Percentiles rank a stretch among this genome's conserved stretches.
Conservation (phyloP, 345 rosid genomes). For the Ricinus communis region DNA sequence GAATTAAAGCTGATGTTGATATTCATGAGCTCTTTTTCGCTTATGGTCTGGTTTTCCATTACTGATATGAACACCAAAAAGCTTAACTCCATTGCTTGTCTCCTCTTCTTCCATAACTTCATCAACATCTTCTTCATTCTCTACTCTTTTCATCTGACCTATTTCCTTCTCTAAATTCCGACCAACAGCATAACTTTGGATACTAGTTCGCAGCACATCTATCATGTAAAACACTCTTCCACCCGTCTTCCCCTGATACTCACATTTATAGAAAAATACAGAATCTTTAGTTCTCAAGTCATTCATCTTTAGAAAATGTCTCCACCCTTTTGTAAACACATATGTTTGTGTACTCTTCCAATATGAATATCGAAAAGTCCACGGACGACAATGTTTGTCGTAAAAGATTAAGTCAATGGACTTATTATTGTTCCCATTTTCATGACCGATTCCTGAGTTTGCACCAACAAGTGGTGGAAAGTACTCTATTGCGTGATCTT, state of each 20-base stretch:
- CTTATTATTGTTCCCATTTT: not conserved
- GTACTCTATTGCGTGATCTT: conserved; percentile 20
- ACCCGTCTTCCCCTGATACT: too few species aligned
- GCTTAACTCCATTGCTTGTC: conserved; percentile 7
- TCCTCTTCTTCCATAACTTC: conserved; percentile 1
- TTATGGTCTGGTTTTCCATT: not conserved
- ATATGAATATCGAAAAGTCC: conserved; percentile 28
- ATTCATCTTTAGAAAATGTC: conserved; percentile 26
- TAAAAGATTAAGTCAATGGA: conserved; percentile 15
- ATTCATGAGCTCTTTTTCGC: not conserved
- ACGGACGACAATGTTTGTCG: conserved; percentile 15
- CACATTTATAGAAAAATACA: conserved; percentile 19
- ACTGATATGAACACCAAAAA: conserved; percentile 18
- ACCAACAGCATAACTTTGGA: not conserved
- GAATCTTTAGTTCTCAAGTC: conserved; percentile 17
- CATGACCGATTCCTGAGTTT: not conserved
- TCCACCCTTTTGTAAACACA: conserved; percentile 27
- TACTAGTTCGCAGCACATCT: not conserved
- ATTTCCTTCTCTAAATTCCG: not conserved
- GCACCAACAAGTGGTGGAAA: conserved; percentile 9
- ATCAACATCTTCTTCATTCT: not conserved
- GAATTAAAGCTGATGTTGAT: not conserved
- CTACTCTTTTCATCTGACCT: not conserved
- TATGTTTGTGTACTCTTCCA: conserved; percentile 15
- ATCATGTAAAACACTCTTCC: conserved; percentile 22